Evolutionary conservation across 1,284 basidiomycete genomes (phyloP).

Genomic region (Cystobasidium sp.): DNA sequence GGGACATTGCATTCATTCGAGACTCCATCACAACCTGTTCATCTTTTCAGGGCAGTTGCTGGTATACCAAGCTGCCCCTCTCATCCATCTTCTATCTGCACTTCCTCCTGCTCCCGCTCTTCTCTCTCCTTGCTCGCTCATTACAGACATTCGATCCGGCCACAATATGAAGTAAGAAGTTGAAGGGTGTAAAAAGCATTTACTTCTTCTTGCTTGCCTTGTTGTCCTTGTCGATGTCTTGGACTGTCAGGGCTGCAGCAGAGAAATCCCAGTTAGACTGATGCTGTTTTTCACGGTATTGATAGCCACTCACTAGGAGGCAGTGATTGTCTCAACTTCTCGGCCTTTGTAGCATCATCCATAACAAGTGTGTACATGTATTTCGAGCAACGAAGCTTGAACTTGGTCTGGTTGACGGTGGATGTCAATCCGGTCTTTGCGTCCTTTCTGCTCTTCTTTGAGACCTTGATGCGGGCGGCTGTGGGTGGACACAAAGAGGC

Average conservation of each 20-base stretch:
- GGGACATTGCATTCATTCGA: too few relatives aligned
- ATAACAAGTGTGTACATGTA: slow-evolving; percentile 97
- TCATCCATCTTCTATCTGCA: background rate
- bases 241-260: slow-evolving; percentile 50
- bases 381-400: slow-evolving; percentile 93
- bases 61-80: background rate
- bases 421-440: slow-evolving; percentile 57
- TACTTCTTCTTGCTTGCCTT: slow-evolving; percentile 51
- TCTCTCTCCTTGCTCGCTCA: background rate
- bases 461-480: slow-evolving; percentile 46
- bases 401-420: slow-evolving; percentile 85
- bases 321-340: slow-evolving; percentile 94
- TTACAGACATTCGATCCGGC: background rate
- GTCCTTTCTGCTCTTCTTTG: slow-evolving; percentile 39
- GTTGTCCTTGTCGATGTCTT: slow-evolving; percentile 50
- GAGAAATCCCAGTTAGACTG: background rate
- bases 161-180: background rate
- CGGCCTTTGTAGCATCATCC: slow-evolving; percentile 96
- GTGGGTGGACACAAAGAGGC: background rate
- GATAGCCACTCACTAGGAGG: slow-evolving; percentile 89
- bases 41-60: too few relatives aligned
- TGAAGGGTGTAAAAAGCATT: background rate
- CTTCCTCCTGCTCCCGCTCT: too few relatives aligned
- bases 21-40: too few relatives aligned
- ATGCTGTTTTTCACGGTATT: too few relatives aligned